phyloP scores from a whole-genome alignment of 2,329 filamentous ascomycete genomes.

The Epichloe festucae region DNA sequence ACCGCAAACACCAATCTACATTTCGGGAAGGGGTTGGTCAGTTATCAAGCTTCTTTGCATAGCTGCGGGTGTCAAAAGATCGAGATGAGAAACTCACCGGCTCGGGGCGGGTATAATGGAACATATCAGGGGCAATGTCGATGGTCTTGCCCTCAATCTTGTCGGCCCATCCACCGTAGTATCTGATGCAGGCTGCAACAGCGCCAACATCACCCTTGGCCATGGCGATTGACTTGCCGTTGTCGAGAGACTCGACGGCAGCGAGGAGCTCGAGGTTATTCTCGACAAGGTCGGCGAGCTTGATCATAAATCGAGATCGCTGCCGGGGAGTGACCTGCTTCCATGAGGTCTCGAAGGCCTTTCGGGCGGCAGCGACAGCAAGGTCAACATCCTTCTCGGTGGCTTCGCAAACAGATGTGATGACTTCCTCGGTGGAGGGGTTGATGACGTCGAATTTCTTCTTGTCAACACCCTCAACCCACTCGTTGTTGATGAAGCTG shows the following conservation, averaged over 20 bases:
- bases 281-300: slow-evolving; percentile 70
- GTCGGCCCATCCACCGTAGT: slow-evolving; percentile 71
- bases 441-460: slow-evolving; percentile 90
- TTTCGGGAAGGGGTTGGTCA: not conserved
- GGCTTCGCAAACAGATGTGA: slow-evolving; percentile 70
- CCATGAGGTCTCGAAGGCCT: slow-evolving; percentile 70
- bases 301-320: slow-evolving; percentile 56
- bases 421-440: slow-evolving; percentile 72
- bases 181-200: slow-evolving; percentile 61
- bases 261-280: slow-evolving; percentile 65
- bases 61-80: not conserved
- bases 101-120: slow-evolving; percentile 71
- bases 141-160: slow-evolving; percentile 84
- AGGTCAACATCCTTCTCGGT: slow-evolving; percentile 76
- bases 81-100: slow-evolving; percentile 35
- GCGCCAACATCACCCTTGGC: slow-evolving; percentile 62
- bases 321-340: slow-evolving; percentile 52
- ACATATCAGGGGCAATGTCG: slow-evolving; percentile 63
- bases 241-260: slow-evolving; percentile 76
- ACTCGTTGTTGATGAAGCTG: slow-evolving; percentile 91
- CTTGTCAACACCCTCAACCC: slow-evolving; percentile 64
- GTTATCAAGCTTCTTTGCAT: not conserved
- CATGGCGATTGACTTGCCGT: slow-evolving; percentile 69
- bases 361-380: slow-evolving; percentile 73
- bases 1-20: slow-evolving; percentile 57